These are phyloP conservation scores for Obelidium mucronatum DNA, from an alignment of 192 early-diverging fungal genomes.

Conservation along the genomic window DNA sequence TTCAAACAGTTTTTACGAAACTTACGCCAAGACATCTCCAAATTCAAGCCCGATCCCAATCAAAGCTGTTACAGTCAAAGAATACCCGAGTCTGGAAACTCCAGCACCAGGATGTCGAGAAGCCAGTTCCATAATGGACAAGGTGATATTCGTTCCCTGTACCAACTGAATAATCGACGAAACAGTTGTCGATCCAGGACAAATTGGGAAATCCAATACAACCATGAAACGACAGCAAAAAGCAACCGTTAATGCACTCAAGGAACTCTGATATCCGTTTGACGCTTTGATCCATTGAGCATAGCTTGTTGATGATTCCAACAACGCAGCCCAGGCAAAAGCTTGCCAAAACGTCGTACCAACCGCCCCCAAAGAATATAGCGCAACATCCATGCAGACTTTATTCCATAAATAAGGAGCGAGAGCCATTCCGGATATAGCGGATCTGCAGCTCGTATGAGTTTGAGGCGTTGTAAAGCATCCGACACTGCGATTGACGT, in stretches of 20 bases:
- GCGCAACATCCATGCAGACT: slow-evolving; percentile 29
- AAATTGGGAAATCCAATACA: slow-evolving; percentile 10
- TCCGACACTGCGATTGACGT: slow-evolving; percentile 43
- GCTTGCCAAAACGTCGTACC: slow-evolving; percentile 38
- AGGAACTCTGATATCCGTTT: slow-evolving; percentile 13
- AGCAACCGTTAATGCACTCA: not conserved
- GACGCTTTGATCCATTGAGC: not conserved
- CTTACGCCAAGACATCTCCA: slow-evolving; percentile 41
- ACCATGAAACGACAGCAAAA: slow-evolving; percentile 5
- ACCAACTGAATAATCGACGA: slow-evolving; percentile 41
- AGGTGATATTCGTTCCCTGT: slow-evolving; percentile 44
- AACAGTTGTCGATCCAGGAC: slow-evolving; percentile 21
- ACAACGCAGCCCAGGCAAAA: slow-evolving; percentile 27
- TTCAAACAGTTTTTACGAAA: not conserved
- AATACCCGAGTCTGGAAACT: slow-evolving; percentile 39
- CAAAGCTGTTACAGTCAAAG: slow-evolving; percentile 42
- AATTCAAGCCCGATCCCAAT: slow-evolving; percentile 50
- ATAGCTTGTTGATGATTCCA: slow-evolving; percentile 13
- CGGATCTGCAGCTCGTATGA: slow-evolving; percentile 37
- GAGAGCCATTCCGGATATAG: slow-evolving; percentile 42
- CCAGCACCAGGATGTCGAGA: slow-evolving; percentile 43
- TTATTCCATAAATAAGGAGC: slow-evolving; percentile 27
- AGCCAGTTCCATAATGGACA: slow-evolving; percentile 46
- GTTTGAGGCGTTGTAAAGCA: slow-evolving; percentile 35
- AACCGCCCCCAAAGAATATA: slow-evolving; percentile 43